These are phyloP conservation scores for Solanum dulcamara DNA, from an alignment of 257 asterid species.

Conservation along the genomic window DNA sequence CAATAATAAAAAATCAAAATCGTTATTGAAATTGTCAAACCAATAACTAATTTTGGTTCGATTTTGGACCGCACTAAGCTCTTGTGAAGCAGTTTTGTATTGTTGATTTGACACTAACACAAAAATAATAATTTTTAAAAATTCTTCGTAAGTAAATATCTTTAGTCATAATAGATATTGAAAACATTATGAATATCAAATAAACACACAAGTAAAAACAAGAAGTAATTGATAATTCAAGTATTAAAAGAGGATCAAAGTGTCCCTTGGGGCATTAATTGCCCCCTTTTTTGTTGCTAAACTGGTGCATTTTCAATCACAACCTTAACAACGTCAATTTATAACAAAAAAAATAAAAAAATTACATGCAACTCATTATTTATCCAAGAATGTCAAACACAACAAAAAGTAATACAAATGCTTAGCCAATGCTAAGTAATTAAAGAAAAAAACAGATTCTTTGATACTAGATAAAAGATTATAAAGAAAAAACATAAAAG, in stretches of 20 bases:
- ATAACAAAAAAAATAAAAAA: background rate
- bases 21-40: no score
- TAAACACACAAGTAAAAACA: background rate
- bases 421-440: background rate
- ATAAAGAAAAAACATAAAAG: background rate
- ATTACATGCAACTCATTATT: background rate
- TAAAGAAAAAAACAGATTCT: background rate
- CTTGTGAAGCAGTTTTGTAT: no score
- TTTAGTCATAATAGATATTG: no score
- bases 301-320: background rate
- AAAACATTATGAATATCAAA: background rate
- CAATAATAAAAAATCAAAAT: no score
- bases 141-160: no score
- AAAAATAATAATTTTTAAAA: no score
- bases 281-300: background rate
- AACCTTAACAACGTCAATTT: background rate
- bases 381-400: background rate
- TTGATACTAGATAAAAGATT: background rate
- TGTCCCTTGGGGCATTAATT: background rate
- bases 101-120: no score
- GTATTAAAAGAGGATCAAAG: background rate
- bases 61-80: no score
- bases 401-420: background rate
- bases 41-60: no score
- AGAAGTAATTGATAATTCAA: no score